These are phyloP conservation scores for Pythium dissimile DNA, from an alignment of 352 stramenopile genomes.

Conservation along the genomic window DNA sequence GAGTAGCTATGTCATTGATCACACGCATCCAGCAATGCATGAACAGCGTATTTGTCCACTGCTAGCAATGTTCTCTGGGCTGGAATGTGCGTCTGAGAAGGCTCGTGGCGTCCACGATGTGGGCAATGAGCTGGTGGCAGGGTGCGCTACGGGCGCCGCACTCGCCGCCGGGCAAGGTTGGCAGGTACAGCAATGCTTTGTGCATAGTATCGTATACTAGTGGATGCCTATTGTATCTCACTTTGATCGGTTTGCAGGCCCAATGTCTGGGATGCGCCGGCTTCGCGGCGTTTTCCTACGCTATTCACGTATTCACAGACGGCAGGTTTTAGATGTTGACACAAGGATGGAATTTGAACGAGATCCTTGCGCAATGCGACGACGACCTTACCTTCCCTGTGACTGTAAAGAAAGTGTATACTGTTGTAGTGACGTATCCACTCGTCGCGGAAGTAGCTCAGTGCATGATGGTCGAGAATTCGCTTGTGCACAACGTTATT, in stretches of 20 bases:
- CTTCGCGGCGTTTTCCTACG: slow-evolving; percentile 90
- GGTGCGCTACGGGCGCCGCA: slow-evolving; percentile 94
- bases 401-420: too few relatives aligned
- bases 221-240: too few relatives aligned
- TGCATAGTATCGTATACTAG: not conserved
- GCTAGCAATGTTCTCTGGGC: slow-evolving; percentile 91
- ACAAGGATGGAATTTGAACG: too few relatives aligned
- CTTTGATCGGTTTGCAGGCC: slow-evolving; percentile 26
- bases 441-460: too few relatives aligned
- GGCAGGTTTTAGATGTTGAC: slow-evolving; percentile 56
- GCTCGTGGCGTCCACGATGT: slow-evolving; percentile 93
- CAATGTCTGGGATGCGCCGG: slow-evolving; percentile 92
- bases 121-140: slow-evolving; percentile 91
- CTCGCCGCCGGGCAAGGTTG: slow-evolving; percentile 92
- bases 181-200: slow-evolving; percentile 30
- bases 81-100: slow-evolving; percentile 94
- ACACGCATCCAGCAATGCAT: not conserved
- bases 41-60: not conserved
- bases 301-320: slow-evolving; percentile 87
- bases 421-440: too few relatives aligned
- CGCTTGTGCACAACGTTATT: too few relatives aligned
- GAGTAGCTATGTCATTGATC: not conserved
- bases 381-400: too few relatives aligned
- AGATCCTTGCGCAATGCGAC: too few relatives aligned
- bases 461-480: too few relatives aligned